Evolutionary conservation across 352 stramenopile species (phyloP).

Genomic region (Phytopythium oedochilum): DNA sequence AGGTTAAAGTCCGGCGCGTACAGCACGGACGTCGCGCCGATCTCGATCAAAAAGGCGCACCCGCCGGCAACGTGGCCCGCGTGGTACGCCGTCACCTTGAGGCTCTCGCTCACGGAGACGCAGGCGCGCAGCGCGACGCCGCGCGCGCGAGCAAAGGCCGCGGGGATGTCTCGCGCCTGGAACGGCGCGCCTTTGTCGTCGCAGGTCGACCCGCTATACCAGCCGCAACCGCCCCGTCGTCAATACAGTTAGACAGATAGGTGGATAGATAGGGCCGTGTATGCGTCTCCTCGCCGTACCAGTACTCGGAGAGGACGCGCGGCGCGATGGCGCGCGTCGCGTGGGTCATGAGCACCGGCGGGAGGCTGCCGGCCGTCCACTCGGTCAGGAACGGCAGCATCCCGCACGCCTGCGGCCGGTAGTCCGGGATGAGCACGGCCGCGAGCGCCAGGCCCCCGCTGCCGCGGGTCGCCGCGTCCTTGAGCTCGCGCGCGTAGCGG

Average conservation of each 20-base stretch:
- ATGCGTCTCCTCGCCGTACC: slow-evolving; percentile 30
- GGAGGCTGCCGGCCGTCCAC: slow-evolving; percentile 34
- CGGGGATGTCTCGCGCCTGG: slow-evolving; percentile 49
- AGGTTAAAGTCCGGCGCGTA: slow-evolving; percentile 82
- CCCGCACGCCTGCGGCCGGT: slow-evolving; percentile 59
- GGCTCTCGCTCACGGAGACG: slow-evolving; percentile 50
- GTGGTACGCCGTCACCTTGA: slow-evolving; percentile 82
- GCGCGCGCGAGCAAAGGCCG: slow-evolving; percentile 47
- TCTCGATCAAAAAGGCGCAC: slow-evolving; percentile 72
- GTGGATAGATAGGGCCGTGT: no score
- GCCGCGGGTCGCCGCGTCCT: slow-evolving; percentile 43
- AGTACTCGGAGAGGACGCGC: slow-evolving; percentile 71
- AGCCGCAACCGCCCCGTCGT: no score
- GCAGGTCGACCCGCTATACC: no score
- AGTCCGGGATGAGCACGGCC: slow-evolving; percentile 63
- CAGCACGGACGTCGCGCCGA: slow-evolving; percentile 64
- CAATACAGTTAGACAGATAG: no score
- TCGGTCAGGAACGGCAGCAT: slow-evolving; percentile 74
- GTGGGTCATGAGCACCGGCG: slow-evolving; percentile 69
- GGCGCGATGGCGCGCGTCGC: slow-evolving; percentile 66
- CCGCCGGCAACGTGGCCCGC: slow-evolving; percentile 73
- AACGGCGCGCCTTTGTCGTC: slow-evolving; percentile 38
- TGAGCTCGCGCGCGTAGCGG: slow-evolving; percentile 59
- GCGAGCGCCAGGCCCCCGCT: slow-evolving; percentile 27
- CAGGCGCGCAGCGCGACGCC: slow-evolving; percentile 46